Evolutionary conservation across 2,329 filamentous ascomycete genomes (phyloP).

Genomic region (Botryosphaeria agaves): DNA sequence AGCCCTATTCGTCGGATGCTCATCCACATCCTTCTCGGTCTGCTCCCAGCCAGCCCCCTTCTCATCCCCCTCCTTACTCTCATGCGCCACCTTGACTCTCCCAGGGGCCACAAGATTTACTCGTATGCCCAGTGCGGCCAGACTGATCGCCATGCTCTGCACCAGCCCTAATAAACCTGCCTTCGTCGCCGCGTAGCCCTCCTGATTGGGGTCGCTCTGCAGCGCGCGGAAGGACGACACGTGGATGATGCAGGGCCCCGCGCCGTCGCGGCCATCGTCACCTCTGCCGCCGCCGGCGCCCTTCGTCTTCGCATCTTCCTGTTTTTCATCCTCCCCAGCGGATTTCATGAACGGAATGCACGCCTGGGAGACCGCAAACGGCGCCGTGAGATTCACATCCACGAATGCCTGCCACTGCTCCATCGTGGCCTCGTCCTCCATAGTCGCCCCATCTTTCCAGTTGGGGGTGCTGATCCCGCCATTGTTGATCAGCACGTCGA

Average conservation of each 20-base stretch:
- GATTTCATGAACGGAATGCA: conserved; percentile 30
- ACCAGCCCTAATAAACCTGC: conserved; percentile 17
- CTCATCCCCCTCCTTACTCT: conserved; percentile 27
- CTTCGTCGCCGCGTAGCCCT: conserved; percentile 28
- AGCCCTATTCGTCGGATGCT: conserved; percentile 26
- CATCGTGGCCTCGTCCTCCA: conserved; percentile 25
- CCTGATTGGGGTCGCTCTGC: conserved; percentile 29
- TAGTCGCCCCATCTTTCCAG: conserved; percentile 28
- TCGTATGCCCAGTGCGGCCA: conserved; percentile 15
- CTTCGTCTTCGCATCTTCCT: conserved; percentile 11
- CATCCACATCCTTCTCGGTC: conserved; percentile 20
- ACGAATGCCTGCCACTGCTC: conserved; percentile 28
- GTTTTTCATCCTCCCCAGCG: conserved; percentile 7
- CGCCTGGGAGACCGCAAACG: conserved; percentile 28
- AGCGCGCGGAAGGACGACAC: conserved; percentile 29
- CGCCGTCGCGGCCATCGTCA: conserved; percentile 7
- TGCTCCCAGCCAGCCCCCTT: conserved; percentile 20
- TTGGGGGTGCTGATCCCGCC: conserved; percentile 18
- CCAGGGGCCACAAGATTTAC: conserved; percentile 27
- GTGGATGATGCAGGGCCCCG: conserved; percentile 28
- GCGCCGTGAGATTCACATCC: conserved; percentile 29
- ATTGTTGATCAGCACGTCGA: conserved; percentile 23
- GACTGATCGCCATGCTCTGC: conserved; percentile 19
- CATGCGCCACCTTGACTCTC: conserved; percentile 28
- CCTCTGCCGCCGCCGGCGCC: no score